phyloP scores from a whole-genome alignment of 768 basidiomycete genomes.

The Obba rivulosa region DNA sequence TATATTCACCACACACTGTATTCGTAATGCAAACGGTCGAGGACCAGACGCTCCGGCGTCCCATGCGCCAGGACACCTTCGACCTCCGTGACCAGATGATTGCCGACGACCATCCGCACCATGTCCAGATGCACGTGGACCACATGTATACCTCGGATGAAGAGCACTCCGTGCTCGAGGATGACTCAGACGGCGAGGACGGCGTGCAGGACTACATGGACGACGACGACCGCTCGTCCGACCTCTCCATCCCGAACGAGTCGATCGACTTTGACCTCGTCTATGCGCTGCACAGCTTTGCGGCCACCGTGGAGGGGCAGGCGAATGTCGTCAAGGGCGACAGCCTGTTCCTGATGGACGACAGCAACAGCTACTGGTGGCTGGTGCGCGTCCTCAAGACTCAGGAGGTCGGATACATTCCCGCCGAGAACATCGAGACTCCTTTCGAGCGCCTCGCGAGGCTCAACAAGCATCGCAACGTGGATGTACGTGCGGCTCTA shows the following conservation, averaged over 20 bases:
- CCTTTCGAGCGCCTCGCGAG: slow-evolving; percentile 94
- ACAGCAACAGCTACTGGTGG: slow-evolving; percentile 99
- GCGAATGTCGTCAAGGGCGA: slow-evolving; percentile 99
- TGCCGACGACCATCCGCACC: slow-evolving; percentile 43
- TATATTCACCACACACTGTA: no score
- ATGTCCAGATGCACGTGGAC: slow-evolving; percentile 44
- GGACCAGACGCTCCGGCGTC: background rate
- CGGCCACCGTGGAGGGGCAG: slow-evolving; percentile 97
- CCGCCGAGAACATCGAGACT: slow-evolving; percentile 98
- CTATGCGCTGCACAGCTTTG: slow-evolving; percentile 92
- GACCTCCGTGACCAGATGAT: slow-evolving; percentile 66
- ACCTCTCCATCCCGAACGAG: slow-evolving; percentile 84
- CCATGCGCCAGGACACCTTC: slow-evolving; percentile 54
- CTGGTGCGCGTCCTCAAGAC: slow-evolving; percentile 97
- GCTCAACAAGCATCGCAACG: slow-evolving; percentile 94
- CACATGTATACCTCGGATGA: slow-evolving; percentile 58
- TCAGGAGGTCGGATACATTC: slow-evolving; percentile 98
- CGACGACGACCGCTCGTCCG: slow-evolving; percentile 75
- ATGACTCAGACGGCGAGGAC: slow-evolving; percentile 74
- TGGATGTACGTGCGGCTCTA: slow-evolving; percentile 91
- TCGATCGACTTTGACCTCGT: slow-evolving; percentile 92
- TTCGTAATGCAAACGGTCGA: background rate
- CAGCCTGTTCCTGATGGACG: slow-evolving; percentile 93
- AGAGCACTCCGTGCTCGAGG: slow-evolving; percentile 78
- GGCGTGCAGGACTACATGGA: slow-evolving; percentile 60